A percentile compares a stretch with the other conserved stretches of the same genome.
Evolutionary conservation across 2,329 filamentous ascomycete genomes (phyloP).

Genomic region (Canariomyces notabilis): DNA sequence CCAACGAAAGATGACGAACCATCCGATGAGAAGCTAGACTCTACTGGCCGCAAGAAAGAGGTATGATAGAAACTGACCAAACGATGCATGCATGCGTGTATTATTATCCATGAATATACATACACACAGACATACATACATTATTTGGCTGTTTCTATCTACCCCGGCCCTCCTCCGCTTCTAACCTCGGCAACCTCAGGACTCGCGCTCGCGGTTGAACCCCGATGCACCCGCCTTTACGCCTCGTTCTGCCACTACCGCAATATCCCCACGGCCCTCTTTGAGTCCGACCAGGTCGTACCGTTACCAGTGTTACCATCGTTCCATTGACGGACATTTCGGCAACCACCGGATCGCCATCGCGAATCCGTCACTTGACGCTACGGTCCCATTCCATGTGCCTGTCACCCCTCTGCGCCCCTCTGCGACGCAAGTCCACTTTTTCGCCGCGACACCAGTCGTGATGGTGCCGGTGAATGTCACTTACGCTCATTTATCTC

Average conservation of each 20-base stretch:
- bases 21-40: slow-evolving; percentile 22
- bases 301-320: slow-evolving; percentile 9
- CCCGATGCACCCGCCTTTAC: slow-evolving; percentile 53
- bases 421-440: slow-evolving; percentile 13
- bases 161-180: neutral
- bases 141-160: slow-evolving; percentile 37
- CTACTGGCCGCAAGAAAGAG: slow-evolving; percentile 42
- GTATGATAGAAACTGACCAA: slow-evolving; percentile 39
- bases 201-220: slow-evolving; percentile 50
- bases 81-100: slow-evolving; percentile 30
- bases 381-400: no score
- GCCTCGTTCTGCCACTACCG: slow-evolving; percentile 35
- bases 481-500: slow-evolving; percentile 18
- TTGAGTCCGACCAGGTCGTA: slow-evolving; percentile 17
- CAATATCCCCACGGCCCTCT: slow-evolving; percentile 12
- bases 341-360: slow-evolving; percentile 6
- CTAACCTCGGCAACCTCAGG: neutral
- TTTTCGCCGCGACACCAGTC: slow-evolving; percentile 20
- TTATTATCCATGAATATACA: slow-evolving; percentile 18
- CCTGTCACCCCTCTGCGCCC: slow-evolving; percentile 4
- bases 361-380: no score
- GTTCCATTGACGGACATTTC: slow-evolving; percentile 16
- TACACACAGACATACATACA: slow-evolving; percentile 12
- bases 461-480: slow-evolving; percentile 20
- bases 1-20: slow-evolving; percentile 13